Base-by-base conservation (phyloP, 1,139 yeast genomes). In the Torulaspora globosa region DNA sequence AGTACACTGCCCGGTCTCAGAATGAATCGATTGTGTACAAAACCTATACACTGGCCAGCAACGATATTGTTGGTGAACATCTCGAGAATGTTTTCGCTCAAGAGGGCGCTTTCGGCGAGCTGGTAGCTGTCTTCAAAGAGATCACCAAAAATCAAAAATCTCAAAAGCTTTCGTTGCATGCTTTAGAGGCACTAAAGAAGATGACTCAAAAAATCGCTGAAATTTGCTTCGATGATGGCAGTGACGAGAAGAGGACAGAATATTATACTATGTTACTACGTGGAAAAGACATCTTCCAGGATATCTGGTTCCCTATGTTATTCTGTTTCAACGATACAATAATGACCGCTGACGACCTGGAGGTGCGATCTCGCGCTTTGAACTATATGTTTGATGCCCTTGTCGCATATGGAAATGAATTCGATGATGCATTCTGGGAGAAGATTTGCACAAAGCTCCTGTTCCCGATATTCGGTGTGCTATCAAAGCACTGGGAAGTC, bases 261-360 rank as follows among this genome's bases (percentile, higher is more conserved):
- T 56, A 74, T 74, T 56, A 78, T 73, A 21, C 67, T 60, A 36
- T 60, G 39, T 35, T 62, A 19, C 56, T 67, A 39, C 67, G 64
- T 32, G 70, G 68, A 23, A 69, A 66, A 46, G 70, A 69, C 41
- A 41, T 67, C 10, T 70, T 69, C 55, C 62, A 64, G 45, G 72
- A 68, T 48, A 58, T 69, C 2, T 70, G 73, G 73, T 86, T 84
- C 70, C 96, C 97, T 1, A 74, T 89, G n/a, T 68, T 90, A 50
- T 80, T 76, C 55, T 86, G 94, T 11, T 85, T 88, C 67, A 89
- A 89, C 61, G 89, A 85, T 55, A 84, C 92, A 8, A 86, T 90
- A 28, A 87, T 90, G 95, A 82, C 84, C 1, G 96, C 96, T 3
- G 90, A 85, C 51, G 98, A 94, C 66, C 71, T 94, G 47, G 99